Evolutionary conservation across 306 rosid genomes (phyloP).

Genomic region (Dalbergia oliveri): DNA sequence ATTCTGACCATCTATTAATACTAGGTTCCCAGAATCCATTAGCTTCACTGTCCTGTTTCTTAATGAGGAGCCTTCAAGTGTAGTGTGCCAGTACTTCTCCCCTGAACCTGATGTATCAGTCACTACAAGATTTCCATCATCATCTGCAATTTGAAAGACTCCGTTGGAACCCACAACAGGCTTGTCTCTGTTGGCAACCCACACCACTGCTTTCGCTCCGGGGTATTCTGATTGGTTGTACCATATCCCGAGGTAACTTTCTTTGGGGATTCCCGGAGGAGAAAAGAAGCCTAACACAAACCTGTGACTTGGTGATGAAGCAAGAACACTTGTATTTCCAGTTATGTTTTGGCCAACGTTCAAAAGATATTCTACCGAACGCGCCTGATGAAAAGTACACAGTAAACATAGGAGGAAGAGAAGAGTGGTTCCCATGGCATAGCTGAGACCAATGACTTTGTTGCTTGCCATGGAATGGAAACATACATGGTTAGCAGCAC

Average conservation of each 20-base stretch:
- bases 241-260: conserved; percentile 58
- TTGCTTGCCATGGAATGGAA: not conserved
- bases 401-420: conserved; percentile 6
- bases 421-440: conserved; percentile 14
- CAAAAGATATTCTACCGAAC: conserved; percentile 16
- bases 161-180: too few species aligned
- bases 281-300: conserved; percentile 58
- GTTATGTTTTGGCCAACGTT: not conserved
- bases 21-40: too few species aligned
- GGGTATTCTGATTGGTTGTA: not conserved
- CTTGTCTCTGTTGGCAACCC: too few species aligned
- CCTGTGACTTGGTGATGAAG: conserved; percentile 36
- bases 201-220: conserved; percentile 39
- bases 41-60: too few species aligned
- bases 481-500: not conserved
- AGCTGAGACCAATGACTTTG: not conserved
- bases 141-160: too few species aligned
- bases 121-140: too few species aligned
- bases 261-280: not conserved
- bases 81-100: too few species aligned
- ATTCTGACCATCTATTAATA: too few species aligned
- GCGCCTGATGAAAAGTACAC: not conserved
- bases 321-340: not conserved
- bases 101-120: too few species aligned
- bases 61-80: too few species aligned